These are phyloP conservation scores for Physaria fendleri DNA, from an alignment of 345 rosid species.

Conservation along the genomic window DNA sequence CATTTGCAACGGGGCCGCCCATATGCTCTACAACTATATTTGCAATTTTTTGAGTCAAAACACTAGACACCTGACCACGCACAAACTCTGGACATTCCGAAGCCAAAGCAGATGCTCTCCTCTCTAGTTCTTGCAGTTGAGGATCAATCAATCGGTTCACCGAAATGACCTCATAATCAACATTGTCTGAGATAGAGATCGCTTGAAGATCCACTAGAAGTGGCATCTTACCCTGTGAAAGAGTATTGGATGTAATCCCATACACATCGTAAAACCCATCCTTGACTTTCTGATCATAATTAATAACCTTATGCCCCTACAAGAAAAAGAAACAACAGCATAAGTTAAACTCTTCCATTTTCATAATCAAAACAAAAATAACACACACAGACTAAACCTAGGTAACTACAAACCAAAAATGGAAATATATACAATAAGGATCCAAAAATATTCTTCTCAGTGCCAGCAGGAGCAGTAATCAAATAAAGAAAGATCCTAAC, in stretches of 20 bases:
- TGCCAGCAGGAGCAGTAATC: background rate
- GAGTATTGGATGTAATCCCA: slow-evolving; percentile 54
- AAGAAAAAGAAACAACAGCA: background rate
- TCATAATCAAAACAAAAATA: background rate
- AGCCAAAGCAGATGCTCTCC: slow-evolving; percentile 39
- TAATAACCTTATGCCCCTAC: slow-evolving; percentile 81
- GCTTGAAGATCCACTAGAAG: slow-evolving; percentile 77
- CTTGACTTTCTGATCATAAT: slow-evolving; percentile 67
- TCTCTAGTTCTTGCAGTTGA: slow-evolving; percentile 72
- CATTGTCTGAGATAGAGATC: slow-evolving; percentile 50
- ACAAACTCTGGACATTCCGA: slow-evolving; percentile 40
- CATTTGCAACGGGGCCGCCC: slow-evolving; percentile 91
- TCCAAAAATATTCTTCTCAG: background rate
- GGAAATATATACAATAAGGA: background rate
- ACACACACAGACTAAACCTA: background rate
- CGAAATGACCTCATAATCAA: slow-evolving; percentile 67
- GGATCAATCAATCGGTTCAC: slow-evolving; percentile 75
- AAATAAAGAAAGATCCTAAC: slow-evolving; percentile 15
- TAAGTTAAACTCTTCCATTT: slow-evolving; percentile 10
- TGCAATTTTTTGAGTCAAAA: slow-evolving; percentile 81
- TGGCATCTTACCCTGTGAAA: slow-evolving; percentile 71
- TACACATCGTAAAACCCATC: slow-evolving; percentile 92
- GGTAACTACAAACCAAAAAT: background rate
- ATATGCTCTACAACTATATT: slow-evolving; percentile 76
- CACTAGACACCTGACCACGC: slow-evolving; percentile 40